Evolutionary conservation across 164 flowering plant species (phyloP).

Genomic region (Brasenia schreberi): DNA sequence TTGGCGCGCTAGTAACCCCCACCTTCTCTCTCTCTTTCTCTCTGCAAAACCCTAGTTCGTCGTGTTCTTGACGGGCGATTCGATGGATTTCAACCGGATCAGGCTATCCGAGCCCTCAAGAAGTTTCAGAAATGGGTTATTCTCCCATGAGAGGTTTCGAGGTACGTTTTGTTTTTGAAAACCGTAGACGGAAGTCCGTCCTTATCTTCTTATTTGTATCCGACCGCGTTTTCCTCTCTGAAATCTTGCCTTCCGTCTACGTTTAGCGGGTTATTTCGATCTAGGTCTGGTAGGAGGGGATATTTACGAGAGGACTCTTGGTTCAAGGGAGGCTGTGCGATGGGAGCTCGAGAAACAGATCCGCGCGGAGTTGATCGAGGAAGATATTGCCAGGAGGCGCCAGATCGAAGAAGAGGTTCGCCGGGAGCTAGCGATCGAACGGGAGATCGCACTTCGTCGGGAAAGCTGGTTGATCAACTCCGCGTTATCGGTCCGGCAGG

Average conservation of each 20-base stretch:
- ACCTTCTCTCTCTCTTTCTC: neutral
- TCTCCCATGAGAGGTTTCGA: neutral
- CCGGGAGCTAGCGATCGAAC: conserved; percentile 20
- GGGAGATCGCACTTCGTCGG: conserved; percentile 9
- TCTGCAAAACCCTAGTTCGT: neutral
- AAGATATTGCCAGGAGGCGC: conserved; percentile 12
- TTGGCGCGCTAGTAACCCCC: neutral
- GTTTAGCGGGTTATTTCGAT: neutral
- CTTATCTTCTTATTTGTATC: too few relatives aligned
- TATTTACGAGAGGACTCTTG: neutral
- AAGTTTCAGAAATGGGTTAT: neutral
- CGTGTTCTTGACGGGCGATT: neutral
- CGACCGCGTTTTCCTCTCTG: neutral
- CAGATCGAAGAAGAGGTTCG: conserved; percentile 27
- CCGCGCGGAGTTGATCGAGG: conserved; percentile 20
- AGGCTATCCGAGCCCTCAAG: neutral
- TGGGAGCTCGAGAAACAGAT: conserved; percentile 22
- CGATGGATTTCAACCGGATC: neutral
- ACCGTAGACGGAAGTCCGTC: too few relatives aligned
- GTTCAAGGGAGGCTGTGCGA: conserved; percentile 7
- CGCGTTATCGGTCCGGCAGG: neutral
- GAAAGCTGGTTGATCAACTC: neutral
- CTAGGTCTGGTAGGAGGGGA: neutral
- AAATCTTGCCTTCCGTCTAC: neutral
- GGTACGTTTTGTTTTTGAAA: neutral